Conservation (phyloP, 2,329 filamentous ascomycete species). For the Penicillium sp. region DNA sequence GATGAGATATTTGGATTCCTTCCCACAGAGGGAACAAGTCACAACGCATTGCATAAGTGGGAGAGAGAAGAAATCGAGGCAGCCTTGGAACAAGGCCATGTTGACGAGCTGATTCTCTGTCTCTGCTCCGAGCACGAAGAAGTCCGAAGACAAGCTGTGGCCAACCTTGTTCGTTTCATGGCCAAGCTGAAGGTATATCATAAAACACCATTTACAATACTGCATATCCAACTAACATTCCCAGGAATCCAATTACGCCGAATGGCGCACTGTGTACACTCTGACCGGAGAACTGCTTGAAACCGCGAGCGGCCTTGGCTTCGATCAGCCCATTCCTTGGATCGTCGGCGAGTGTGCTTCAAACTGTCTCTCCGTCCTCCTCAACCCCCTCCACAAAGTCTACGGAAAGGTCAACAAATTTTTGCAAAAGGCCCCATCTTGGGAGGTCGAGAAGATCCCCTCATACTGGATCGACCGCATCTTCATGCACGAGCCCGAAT, state of each 20-base stretch:
- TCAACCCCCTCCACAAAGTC: conserved; percentile 75
- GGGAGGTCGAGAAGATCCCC: conserved; percentile 62
- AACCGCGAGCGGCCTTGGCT: conserved; percentile 61
- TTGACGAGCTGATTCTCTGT: conserved; percentile 69
- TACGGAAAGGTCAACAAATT: conserved; percentile 87
- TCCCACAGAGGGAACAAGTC: conserved; percentile 45
- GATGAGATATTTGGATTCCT: conserved; percentile 55
- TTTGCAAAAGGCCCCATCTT: conserved; percentile 73
- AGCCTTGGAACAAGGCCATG: conserved; percentile 74
- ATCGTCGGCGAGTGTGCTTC: conserved; percentile 74
- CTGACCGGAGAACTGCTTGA: conserved; percentile 78
- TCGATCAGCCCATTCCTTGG: conserved; percentile 65
- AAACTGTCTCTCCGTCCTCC: conserved; percentile 68
- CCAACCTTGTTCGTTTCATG: conserved; percentile 45
- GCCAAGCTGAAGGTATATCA: conserved; percentile 47
- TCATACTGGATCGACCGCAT: conserved; percentile 67
- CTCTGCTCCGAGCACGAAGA: conserved; percentile 72
- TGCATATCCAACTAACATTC: not conserved
- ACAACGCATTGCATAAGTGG: conserved; percentile 61
- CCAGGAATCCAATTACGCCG: conserved; percentile 69
- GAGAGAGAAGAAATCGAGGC: conserved; percentile 74
- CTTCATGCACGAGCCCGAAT: conserved; percentile 69
- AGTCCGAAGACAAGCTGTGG: conserved; percentile 72
- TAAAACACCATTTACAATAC: not conserved
- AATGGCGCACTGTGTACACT: conserved; percentile 76